phyloP scores from a whole-genome alignment of 768 basidiomycete species.

The Brasilioporus rufonigricans region DNA sequence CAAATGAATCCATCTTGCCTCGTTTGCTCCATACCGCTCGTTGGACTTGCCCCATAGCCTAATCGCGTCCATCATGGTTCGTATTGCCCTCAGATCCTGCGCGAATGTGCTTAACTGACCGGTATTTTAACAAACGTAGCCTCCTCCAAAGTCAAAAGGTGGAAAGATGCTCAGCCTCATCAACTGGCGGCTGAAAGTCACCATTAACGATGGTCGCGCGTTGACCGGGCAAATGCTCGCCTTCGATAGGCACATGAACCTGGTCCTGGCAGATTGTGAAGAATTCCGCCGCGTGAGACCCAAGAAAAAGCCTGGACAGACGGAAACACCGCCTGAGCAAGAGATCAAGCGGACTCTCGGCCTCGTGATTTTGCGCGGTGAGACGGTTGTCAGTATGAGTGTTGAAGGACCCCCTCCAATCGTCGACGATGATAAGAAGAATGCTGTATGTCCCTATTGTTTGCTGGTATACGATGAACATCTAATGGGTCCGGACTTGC shows the following conservation, averaged over 20 bases:
- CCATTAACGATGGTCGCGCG: conserved; percentile 94
- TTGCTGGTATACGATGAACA: conserved; percentile 1
- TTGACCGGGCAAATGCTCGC: conserved; percentile 99
- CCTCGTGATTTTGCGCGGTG: conserved; percentile 95
- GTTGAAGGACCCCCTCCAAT: conserved; percentile 96
- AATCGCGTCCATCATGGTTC: conserved; percentile 59
- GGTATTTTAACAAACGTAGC: conserved; percentile 41
- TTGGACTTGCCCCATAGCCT: conserved; percentile 19
- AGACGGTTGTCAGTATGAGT: conserved; percentile 91
- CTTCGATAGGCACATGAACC: conserved; percentile 99
- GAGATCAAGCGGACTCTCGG: conserved; percentile 97
- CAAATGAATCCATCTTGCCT: conserved; percentile 10
- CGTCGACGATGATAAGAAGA: conserved; percentile 87
- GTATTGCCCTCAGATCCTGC: conserved; percentile 20
- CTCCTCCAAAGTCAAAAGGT: conserved; percentile 95
- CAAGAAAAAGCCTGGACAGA: conserved; percentile 85
- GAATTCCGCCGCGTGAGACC: conserved; percentile 91
- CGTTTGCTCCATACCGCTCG: conserved; percentile 25
- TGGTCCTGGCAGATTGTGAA: conserved; percentile 97
- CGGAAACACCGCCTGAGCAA: conserved; percentile 71
- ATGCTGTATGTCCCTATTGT: conserved; percentile 49
- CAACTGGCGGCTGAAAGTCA: conserved; percentile 97
- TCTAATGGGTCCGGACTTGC: conserved; percentile 21
- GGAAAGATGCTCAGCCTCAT: conserved; percentile 97
- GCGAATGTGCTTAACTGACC: conserved; percentile 7